phyloP scores from a whole-genome alignment of 2,329 filamentous ascomycete genomes.

The Emergomyces orientalis region DNA sequence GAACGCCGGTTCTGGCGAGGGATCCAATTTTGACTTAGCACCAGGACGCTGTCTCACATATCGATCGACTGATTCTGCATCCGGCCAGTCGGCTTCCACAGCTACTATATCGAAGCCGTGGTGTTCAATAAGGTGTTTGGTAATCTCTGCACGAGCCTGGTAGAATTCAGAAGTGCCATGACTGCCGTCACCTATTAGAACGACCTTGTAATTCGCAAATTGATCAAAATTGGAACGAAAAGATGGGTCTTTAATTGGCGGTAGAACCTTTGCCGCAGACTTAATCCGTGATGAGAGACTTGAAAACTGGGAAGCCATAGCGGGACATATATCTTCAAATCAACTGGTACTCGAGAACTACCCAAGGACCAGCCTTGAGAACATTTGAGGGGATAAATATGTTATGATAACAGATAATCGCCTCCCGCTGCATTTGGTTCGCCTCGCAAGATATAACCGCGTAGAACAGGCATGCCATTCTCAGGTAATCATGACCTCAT shows the following conservation, averaged over 20 bases:
- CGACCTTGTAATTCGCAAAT: constrained; percentile 33
- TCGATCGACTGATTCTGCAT: constrained; percentile 43
- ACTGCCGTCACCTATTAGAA: constrained; percentile 40
- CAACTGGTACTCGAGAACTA: background rate
- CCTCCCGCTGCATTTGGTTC: background rate
- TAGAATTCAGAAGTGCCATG: constrained; percentile 51
- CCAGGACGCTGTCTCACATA: constrained; percentile 42
- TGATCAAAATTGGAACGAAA: constrained; percentile 37
- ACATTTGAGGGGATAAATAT: background rate
- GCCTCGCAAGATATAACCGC: background rate
- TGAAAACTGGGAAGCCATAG: constrained; percentile 23
- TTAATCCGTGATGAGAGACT: constrained; percentile 29
- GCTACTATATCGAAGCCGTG: constrained; percentile 46
- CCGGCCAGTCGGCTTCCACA: constrained; percentile 48
- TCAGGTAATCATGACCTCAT: constrained; percentile 3
- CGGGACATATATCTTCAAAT: background rate
- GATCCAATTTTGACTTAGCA: constrained; percentile 25
- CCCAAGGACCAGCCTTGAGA: background rate
- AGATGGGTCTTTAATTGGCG: constrained; percentile 25
- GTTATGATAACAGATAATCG: background rate
- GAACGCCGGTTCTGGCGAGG: constrained; percentile 33
- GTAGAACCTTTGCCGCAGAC: constrained; percentile 30
- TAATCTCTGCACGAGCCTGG: constrained; percentile 43
- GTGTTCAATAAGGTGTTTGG: constrained; percentile 40
- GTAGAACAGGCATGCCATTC: background rate